These are phyloP conservation scores for Xerocomellus chrysenteron DNA, from an alignment of 768 basidiomycete species.

Conservation along the genomic window DNA sequence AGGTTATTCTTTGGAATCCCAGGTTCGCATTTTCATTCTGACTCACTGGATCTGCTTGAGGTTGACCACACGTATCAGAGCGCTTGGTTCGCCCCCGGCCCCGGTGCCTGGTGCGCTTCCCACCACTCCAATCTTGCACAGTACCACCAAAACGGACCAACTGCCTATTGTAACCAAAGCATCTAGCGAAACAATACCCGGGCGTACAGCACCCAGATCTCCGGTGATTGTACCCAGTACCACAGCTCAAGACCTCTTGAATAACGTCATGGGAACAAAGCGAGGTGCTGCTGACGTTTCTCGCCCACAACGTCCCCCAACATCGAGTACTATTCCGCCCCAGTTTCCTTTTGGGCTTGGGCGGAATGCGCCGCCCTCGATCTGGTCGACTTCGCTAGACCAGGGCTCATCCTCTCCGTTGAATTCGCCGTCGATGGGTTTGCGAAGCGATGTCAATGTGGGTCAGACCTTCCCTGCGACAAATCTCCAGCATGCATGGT, in stretches of 20 bases:
- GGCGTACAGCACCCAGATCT: slow-evolving; percentile 28
- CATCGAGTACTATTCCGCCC: slow-evolving; percentile 36
- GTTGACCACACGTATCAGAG: slow-evolving; percentile 13
- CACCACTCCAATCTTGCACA: slow-evolving; percentile 16
- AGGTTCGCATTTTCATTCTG: slow-evolving; percentile 40
- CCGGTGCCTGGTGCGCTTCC: slow-evolving; percentile 14
- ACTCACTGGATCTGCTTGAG: neutral
- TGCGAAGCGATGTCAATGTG: slow-evolving; percentile 14
- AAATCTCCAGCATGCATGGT: slow-evolving; percentile 18
- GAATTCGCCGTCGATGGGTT: slow-evolving; percentile 7
- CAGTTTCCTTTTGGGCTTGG: slow-evolving; percentile 55
- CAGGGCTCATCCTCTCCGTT: slow-evolving; percentile 33
- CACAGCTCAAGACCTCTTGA: slow-evolving; percentile 68
- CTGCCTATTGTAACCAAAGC: neutral
- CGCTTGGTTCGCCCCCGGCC: slow-evolving; percentile 21
- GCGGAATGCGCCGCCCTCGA: slow-evolving; percentile 50
- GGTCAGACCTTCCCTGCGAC: slow-evolving; percentile 14
- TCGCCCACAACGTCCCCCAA: slow-evolving; percentile 13
- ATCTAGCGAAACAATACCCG: slow-evolving; percentile 11
- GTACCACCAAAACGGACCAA: slow-evolving; percentile 5
- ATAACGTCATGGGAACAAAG: slow-evolving; percentile 35
- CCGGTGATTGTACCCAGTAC: slow-evolving; percentile 34
- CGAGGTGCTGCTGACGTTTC: slow-evolving; percentile 18
- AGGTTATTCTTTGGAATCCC: slow-evolving; percentile 78
- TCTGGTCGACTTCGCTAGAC: slow-evolving; percentile 65